Base-by-base conservation (phyloP, 495 filamentous ascomycete species). In the Penicillium paxilli region DNA sequence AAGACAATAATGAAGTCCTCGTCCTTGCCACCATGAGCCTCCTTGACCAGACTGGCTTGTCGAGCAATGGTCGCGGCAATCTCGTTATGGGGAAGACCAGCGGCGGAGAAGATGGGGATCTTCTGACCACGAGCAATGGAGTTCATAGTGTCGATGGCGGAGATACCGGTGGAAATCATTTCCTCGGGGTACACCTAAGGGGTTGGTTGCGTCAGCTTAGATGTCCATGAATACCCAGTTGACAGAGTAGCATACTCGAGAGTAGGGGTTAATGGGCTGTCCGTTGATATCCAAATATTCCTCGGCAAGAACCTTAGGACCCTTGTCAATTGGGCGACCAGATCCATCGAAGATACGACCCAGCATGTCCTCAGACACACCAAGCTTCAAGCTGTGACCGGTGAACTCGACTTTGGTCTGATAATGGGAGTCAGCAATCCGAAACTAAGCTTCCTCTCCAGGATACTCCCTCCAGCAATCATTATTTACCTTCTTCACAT, bases 1-100 rank as follows among this genome's bases (percentile, higher is more conserved):
- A 99, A 98, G 17, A 98, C 95, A 60, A 98, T 98, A 12, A 91
- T 96, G 83, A 99, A 99, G 78, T 99, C 98, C 67, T 99, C 95
- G 61, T 98, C 91, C 74, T 98, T 94, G 22, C 84, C 91, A 68
- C 98, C 95, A 67, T 99, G 94, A 33, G 95, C 87, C 60, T 88
- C 92, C 81, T 99, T 99, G 58, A 96, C 95, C 69, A 99, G 73
- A 72, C 93, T 82, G 57, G 95, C 95, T 74, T 99, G 95, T 60
- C 95, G 85, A 80, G 90, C 95, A 70, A 99, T 98, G 72, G 95
- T 90, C 41, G 95, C 95, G 48, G 95, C 95, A 62, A 99, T 96
- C 77, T 99, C 95, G 74, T 98, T 97, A 74, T 99, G 95, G 5
- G 95, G 95, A 49, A 99, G 81, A 91, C 95, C 95, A 48, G 95